A percentile compares a stretch with the other conserved stretches of the same genome.
These are phyloP conservation scores for Flammula alnicola DNA, from an alignment of 1,284 basidiomycete genomes.

Conservation along the genomic window DNA sequence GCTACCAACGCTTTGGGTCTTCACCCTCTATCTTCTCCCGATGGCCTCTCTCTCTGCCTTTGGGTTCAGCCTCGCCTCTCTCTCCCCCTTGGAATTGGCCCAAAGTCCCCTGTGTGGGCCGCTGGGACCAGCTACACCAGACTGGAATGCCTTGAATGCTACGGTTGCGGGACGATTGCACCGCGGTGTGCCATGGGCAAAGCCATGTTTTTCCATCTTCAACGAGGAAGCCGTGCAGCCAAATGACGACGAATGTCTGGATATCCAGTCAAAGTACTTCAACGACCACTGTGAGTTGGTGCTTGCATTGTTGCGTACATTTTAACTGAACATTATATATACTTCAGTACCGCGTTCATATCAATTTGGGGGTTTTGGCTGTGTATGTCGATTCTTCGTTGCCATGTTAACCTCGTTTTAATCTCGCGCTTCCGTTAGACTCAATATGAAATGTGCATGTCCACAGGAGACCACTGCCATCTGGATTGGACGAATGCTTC, in stretches of 20 bases:
- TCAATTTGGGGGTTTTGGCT: constrained; percentile 21
- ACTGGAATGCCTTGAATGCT: constrained; percentile 19
- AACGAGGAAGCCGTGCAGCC: constrained; percentile 14
- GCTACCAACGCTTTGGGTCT: background rate
- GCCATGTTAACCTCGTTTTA: background rate
- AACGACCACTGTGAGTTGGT: constrained; percentile 18
- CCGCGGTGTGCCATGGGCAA: constrained; percentile 18
- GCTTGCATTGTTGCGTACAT: background rate
- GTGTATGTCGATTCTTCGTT: constrained; percentile 4
- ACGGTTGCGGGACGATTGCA: constrained; percentile 21
- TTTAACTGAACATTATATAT: background rate
- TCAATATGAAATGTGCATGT: constrained; percentile 45
- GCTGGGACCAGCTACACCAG: background rate
- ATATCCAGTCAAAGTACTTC: constrained; percentile 23
- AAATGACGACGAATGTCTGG: constrained; percentile 12
- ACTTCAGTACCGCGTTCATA: constrained; percentile 18
- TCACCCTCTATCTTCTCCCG: background rate
- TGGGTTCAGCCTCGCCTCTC: constrained; percentile 2
- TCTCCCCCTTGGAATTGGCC: constrained; percentile 9
- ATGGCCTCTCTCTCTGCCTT: constrained; percentile 4
- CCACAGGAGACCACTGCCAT: constrained; percentile 38
- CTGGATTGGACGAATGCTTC: constrained; percentile 34
- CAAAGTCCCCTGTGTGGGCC: constrained; percentile 10
- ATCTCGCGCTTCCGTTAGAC: constrained; percentile 25
- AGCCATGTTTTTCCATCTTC: constrained; percentile 21